Evolutionary conservation across 2,329 filamentous ascomycete species (phyloP), one percentile per base, ranked within the genome.

Genomic region (Pezicula radicicola): DNA sequence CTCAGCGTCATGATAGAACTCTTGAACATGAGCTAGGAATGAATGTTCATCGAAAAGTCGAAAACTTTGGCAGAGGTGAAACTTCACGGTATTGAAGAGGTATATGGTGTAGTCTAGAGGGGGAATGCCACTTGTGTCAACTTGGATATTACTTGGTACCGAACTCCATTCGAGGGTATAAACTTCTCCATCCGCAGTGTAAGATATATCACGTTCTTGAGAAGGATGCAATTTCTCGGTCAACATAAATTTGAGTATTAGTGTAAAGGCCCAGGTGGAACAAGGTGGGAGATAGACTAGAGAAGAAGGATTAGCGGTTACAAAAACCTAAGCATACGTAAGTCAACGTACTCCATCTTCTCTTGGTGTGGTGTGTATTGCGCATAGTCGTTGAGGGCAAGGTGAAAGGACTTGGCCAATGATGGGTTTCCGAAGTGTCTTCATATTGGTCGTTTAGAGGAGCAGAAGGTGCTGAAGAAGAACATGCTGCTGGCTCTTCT

Each of bases 11-110:
- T 53, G 46, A 44, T 68, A 67, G 42, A 67, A 66, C 9, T 60
- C 55, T 2, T 60, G 57, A 2, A 68, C 57, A 37, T 68, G 55
- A 2, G 53, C 57, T 0, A 58, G 51, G 30, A 72, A 71, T 2
- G 52, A 52, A 0, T 58, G 57, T 41, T 71, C 68, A 27, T 71
- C 65, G 18, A 72, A 67, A 1, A 72, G 61, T 0, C 64, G 59
- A 41, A 70, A 72, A 4, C 61, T 65, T 19, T 71, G 68, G 4
- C 68, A 65, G 0, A 72, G 62, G 15, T 72, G 70, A 21, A 72
- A 72, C 15, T 71, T 70, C 48, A 71, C 69, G 1, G 56, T 62
- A 40, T 62, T 57, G 51, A 61, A 58, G 13, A 63, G 55, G 51
- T 63, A 61, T 1, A 59, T 33, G 10, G 61, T 58, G 33, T 62